These are phyloP conservation scores for Prunus mume DNA, from an alignment of 306 rosid species.

Conservation along the genomic window DNA sequence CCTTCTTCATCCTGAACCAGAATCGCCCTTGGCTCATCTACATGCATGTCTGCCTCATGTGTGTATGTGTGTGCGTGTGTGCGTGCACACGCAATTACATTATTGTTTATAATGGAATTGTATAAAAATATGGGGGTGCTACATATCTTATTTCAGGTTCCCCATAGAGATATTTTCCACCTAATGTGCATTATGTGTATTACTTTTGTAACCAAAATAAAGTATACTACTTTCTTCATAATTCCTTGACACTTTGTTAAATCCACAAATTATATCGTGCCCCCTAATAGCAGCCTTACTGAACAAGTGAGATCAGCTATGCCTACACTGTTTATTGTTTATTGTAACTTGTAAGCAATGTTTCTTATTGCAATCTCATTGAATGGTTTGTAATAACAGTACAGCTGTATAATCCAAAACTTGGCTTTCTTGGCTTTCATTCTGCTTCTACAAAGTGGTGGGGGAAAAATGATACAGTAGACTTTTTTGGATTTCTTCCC, in stretches of 20 bases:
- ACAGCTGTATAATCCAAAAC: no score
- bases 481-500: no score
- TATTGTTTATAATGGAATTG: neutral
- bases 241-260: neutral
- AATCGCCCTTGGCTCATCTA: neutral
- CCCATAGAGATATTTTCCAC: neutral
- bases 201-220: neutral
- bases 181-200: neutral
- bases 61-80: neutral
- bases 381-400: no score
- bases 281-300: no score
- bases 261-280: neutral
- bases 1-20: constrained; percentile 51
- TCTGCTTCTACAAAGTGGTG: no score
- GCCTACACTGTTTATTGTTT: no score
- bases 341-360: no score
- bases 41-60: neutral
- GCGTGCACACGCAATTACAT: neutral
- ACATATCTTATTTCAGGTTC: neutral
- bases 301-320: neutral
- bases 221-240: neutral
- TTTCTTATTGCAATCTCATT: no score
- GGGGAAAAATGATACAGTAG: no score
- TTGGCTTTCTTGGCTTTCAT: no score
- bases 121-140: neutral